Base-by-base conservation (phyloP, 2,329 filamentous ascomycete species). In the Arthrobotrys sinensis region DNA sequence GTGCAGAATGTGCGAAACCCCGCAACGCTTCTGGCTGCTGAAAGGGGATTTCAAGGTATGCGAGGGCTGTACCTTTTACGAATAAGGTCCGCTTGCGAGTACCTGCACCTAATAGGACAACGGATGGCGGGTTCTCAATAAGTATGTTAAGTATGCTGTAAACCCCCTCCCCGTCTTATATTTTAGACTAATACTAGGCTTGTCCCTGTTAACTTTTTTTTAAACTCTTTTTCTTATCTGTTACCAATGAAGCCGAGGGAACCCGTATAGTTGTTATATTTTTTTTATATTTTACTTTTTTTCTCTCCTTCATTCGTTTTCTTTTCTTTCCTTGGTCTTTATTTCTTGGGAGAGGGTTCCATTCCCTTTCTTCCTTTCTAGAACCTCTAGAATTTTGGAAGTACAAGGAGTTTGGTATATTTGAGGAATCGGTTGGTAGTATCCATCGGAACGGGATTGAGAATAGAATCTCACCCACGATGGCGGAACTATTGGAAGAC, bases 21-120 rank as follows among this genome's bases (percentile, higher is more conserved):
- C 68, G 68, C 68, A 65, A 66, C 69, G 69, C 69, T 73, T 73
- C 36, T 57, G 50, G 62, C 48, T 73, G 48, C 69, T 73, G 57
- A 73, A 73, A 73, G 28, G 69, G 69, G 69, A 73, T 48, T 34
- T 50, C 46, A 50, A 34, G 21, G 34, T 36, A 50, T 43, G 24
- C 55, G 55, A 60, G 57, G 68, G 57, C 48, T 72, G 68, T 72
- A 72, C 68, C 36, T 63, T 64, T 55, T 64, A 32, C 64, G 57
- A 63, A 73, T 66, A 73, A 55, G 62, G 46, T 66, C 69, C 69
- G 69, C 60, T 73, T 73, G 57, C 50, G 60, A 73, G 60, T 36
- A 60, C 32, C 60, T 60, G 50, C 38, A 19, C 65, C 40, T 66
- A 53, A 66, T 50, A 66, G 38, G 36, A 43, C 55, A 43, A 28